Evolutionary conservation across 352 stramenopile species (phyloP).

Genomic region (Phytophthora hibernalis): DNA sequence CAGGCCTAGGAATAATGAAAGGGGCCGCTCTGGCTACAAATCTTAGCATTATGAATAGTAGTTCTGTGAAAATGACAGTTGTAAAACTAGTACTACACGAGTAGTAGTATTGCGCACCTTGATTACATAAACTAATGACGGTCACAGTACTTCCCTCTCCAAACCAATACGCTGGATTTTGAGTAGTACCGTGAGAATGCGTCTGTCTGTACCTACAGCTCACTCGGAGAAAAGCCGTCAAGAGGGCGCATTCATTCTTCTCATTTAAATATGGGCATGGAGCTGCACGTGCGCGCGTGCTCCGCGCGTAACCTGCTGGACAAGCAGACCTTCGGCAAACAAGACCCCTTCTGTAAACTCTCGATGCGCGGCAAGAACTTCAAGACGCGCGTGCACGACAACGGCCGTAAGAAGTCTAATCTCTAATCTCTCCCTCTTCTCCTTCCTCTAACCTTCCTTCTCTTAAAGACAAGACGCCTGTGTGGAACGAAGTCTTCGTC

Average conservation of each 20-base stretch:
- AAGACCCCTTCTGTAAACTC: slow-evolving; percentile 87
- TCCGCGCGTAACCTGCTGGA: slow-evolving; percentile 82
- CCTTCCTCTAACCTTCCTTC: not conserved
- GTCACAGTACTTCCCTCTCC: not conserved
- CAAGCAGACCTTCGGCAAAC: slow-evolving; percentile 88
- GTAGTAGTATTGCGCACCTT: no score
- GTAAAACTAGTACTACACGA: no score
- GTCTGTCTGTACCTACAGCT: not conserved
- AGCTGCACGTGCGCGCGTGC: slow-evolving; percentile 83
- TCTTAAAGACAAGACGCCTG: slow-evolving; percentile 61
- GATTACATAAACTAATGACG: not conserved
- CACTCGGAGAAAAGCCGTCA: slow-evolving; percentile 14
- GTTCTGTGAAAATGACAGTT: no score
- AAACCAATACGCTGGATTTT: not conserved
- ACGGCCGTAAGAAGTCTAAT: slow-evolving; percentile 73
- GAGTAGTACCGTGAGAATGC: no score
- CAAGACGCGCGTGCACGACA: slow-evolving; percentile 86
- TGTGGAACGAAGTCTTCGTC: slow-evolving; percentile 88
- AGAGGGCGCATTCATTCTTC: not conserved
- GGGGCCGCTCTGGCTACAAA: no score
- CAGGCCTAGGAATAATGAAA: no score
- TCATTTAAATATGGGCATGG: slow-evolving; percentile 41
- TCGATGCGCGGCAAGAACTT: slow-evolving; percentile 63
- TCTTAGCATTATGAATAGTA: no score
- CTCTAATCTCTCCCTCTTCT: not conserved